Evolutionary conservation across 2,329 filamentous ascomycete species (phyloP).

Genomic region (Colletotrichum agaves): DNA sequence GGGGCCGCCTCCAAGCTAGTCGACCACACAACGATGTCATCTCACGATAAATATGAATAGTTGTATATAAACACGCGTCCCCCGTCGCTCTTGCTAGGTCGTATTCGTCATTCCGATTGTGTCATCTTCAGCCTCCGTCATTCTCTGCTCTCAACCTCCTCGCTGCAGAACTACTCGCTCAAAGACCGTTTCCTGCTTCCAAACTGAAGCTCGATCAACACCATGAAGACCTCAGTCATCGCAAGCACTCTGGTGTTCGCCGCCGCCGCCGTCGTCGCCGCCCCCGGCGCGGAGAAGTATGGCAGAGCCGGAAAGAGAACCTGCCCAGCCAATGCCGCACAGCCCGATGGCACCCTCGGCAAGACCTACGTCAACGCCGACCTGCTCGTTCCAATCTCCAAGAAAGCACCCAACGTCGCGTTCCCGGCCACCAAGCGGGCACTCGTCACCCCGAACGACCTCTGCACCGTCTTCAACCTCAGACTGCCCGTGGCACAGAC

Average conservation of each 20-base stretch:
- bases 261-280: conserved; percentile 8
- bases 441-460: conserved; percentile 12
- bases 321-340: conserved; percentile 26
- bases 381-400: conserved; percentile 28
- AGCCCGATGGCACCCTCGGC: conserved; percentile 31
- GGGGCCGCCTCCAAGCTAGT: too few species aligned
- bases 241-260: conserved; percentile 6
- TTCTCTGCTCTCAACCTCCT: neutral
- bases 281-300: neutral
- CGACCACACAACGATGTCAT: too few species aligned
- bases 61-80: too few species aligned
- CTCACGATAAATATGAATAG: too few species aligned
- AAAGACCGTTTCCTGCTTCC: neutral
- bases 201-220: neutral
- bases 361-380: conserved; percentile 18
- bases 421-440: conserved; percentile 21
- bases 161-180: neutral
- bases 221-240: conserved; percentile 24
- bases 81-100: too few species aligned
- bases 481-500: conserved; percentile 25
- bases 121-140: neutral
- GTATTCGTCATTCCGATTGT: too few species aligned
- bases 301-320: neutral
- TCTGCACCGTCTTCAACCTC: conserved; percentile 37
- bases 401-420: conserved; percentile 14